Evolutionary conservation across 2,329 filamentous ascomycete genomes (phyloP), one percentile per base, ranked within the genome.

Genomic region (Scedosporium dehoogii): DNA sequence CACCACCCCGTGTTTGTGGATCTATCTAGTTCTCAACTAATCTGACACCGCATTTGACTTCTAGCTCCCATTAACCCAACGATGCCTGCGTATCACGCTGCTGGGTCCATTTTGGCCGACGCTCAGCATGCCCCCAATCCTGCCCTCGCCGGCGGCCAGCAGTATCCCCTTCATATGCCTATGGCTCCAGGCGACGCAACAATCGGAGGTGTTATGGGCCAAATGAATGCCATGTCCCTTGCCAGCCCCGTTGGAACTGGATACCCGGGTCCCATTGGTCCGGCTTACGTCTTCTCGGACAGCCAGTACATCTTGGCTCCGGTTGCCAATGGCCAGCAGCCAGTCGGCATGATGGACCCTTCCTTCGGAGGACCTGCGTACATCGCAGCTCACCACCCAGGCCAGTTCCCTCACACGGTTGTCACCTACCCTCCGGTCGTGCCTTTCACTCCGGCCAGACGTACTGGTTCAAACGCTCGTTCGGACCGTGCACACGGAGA

Each of bases 391-490:
- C 78, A 74, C 67, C 71, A 73, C 63, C 72, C 70, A 60, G 66
- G 67, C n/a, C 67, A 68, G 42, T 66, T 69, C 70, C 68, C 63
- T 66, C 67, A 66, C 68, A 59, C 42, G 5, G 72, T 66, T 70
- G 63, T 73, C 9, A 71, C 72, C 4, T 75, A 74, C 64, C 70
- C 73, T 46, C 23, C 74, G 9, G 70, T 81, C 48, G 70, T 82
- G 68, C 81, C 82, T 3, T 82, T 78, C 69, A 83, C 81, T 12
- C 80, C 82, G 21, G 80, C 78, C n/a, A 80, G 81, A 18, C 70
- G 77, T 38, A 72, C 74, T 38, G 70, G 73, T 6, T 70, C 75
- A 18, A 75, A 78, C 48, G 76, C 80, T 64, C 81, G 79, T 38
- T 72, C 76, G 58, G 79, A 82, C 41, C 75, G 73, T 67, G 74